Evolutionary conservation across 495 filamentous ascomycete genomes (phyloP).

Genomic region (Tuber brumale): DNA sequence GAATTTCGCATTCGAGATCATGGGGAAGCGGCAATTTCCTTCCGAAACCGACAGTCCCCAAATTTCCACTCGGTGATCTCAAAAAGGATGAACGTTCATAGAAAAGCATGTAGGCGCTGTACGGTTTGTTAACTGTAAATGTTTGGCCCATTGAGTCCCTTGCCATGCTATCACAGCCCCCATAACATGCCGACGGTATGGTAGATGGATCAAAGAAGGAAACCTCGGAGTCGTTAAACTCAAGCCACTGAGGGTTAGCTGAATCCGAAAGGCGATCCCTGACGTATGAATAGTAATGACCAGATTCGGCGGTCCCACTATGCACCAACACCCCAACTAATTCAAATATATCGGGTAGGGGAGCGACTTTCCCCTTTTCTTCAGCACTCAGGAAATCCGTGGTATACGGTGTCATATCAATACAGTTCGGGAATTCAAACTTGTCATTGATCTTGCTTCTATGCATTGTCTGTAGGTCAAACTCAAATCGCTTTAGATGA

Average conservation of each 20-base stretch:
- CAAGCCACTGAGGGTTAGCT: conserved; percentile 61
- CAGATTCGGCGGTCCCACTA: conserved; percentile 83
- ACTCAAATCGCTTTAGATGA: conserved; percentile 93
- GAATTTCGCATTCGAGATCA: conserved; percentile 56
- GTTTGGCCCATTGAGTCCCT: conserved; percentile 44
- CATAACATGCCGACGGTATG: conserved; percentile 73
- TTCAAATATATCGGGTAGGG: conserved; percentile 67
- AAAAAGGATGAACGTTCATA: conserved; percentile 75
- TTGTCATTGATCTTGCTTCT: conserved; percentile 93
- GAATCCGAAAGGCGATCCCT: conserved; percentile 58
- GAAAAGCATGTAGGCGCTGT: conserved; percentile 96
- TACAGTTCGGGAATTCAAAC: conserved; percentile 74
- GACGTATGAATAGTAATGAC: conserved; percentile 95
- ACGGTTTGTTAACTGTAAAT: conserved; percentile 55
- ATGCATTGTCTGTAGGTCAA: conserved; percentile 74
- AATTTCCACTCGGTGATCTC: conserved; percentile 47
- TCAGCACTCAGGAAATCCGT: conserved; percentile 71
- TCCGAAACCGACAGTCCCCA: conserved; percentile 44
- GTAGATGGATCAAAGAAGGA: conserved; percentile 63
- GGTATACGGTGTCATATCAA: conserved; percentile 89
- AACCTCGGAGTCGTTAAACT: conserved; percentile 88
- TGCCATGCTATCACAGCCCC: conserved; percentile 57
- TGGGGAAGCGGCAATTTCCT: conserved; percentile 54
- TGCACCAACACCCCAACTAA: conserved; percentile 90
- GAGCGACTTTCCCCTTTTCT: conserved; percentile 45